phyloP scores from a whole-genome alignment of 768 basidiomycete species.

The Tephrocybe rancida region DNA sequence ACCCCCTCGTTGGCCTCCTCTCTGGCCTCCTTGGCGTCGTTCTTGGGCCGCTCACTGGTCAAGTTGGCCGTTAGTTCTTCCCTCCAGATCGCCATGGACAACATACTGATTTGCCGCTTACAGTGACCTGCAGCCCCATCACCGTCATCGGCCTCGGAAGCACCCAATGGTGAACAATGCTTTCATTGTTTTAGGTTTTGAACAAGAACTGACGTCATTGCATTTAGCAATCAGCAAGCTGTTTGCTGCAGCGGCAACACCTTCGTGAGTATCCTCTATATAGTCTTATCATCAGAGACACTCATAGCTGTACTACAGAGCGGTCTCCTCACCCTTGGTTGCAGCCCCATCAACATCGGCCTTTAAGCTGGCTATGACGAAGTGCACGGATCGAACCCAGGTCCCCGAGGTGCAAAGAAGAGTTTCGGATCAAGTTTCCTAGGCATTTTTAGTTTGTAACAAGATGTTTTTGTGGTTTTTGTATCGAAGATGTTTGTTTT shows the following conservation, averaged over 20 bases:
- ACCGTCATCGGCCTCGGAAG: constrained; percentile 6
- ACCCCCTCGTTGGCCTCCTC: constrained; percentile 1
- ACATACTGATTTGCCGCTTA: background rate
- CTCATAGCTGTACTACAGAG: constrained; percentile 7
- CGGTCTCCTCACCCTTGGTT: constrained; percentile 17
- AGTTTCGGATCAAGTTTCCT: background rate
- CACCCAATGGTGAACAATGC: constrained; percentile 10
- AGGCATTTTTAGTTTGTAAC: too few relatives aligned
- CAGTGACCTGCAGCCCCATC: constrained; percentile 19
- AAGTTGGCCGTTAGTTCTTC: constrained; percentile 14
- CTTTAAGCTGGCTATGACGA: constrained; percentile 4
- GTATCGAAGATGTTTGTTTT: too few relatives aligned
- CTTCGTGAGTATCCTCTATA: constrained; percentile 16
- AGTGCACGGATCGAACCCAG: background rate
- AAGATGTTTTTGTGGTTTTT: too few relatives aligned
- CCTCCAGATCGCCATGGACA: background rate
- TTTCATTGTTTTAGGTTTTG: background rate
- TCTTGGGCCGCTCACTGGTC: background rate
- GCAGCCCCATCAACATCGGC: constrained; percentile 21
- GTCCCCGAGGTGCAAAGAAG: background rate
- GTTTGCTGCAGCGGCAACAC: constrained; percentile 22
- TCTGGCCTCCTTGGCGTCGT: constrained; percentile 14
- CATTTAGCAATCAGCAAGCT: constrained; percentile 14
- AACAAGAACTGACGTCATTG: background rate
- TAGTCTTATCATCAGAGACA: too few relatives aligned